Evolutionary conservation across 805 yeast species (phyloP), one percentile per base, ranked within the genome.

Genomic region (Metschnikowia continentalis): DNA sequence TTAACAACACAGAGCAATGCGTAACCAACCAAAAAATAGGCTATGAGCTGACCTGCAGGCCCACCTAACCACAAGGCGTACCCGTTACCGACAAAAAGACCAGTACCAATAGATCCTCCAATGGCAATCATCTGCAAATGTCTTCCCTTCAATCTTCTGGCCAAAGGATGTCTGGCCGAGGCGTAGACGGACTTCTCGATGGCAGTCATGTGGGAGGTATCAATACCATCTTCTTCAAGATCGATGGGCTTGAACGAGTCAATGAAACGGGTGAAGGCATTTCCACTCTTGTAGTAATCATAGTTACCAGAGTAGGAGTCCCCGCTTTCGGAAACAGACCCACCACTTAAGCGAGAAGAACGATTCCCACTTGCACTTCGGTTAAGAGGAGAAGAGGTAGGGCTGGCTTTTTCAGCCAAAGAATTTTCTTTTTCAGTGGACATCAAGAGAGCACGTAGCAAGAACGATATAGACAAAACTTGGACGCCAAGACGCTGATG

Each of bases 91-190:
- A 59, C 52, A 46, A 57, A 59, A 42, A 83, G 70, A 60, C 88
- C 89, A 5, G 94, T 84, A 62, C 96, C 96, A 53, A 88, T 84
- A 47, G 92, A 85, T 49, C 94, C 90, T 51, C 94, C 94, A 49
- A 89, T 75, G 37, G 95, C 90, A 61, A 88, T 85, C 82, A 87
- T 79, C 64, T 81, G 86, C 54, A 84, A 79, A 57, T 85, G 90
- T 62, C 83, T 70, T 36, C 71, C 62, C 53, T 72, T 71, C 52
- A 79, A 67, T 35, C 75, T 72, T 56, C 80, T 65, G 40, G 68
- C 69, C 70, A 72, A 67, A 6, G 72, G 75, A 67, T 80, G 75
- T 49, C 70, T 67, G 41, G 76, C 67, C 5, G 75, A 64, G 33
- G 75, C 75, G 50, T 66, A 61, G 40, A 70, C 63, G 36, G 75